Evolutionary conservation across 345 rosid species (phyloP).

Genomic region (Aquilaria malaccensis): DNA sequence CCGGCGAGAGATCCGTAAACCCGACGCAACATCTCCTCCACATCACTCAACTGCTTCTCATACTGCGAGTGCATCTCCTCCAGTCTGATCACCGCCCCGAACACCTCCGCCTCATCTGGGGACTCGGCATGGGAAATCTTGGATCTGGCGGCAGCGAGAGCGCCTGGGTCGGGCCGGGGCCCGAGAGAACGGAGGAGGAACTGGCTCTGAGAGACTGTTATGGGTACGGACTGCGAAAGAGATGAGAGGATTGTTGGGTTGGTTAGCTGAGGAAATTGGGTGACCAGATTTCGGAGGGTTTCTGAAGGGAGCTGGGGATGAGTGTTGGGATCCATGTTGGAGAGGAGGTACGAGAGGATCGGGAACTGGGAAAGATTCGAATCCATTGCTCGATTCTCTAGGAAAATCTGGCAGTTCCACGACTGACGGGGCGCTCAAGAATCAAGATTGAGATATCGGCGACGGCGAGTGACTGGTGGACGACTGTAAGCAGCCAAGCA

Average conservation of each 20-base stretch:
- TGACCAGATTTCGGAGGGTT: slow-evolving; percentile 21
- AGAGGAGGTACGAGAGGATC: slow-evolving; percentile 51
- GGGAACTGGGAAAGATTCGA: slow-evolving; percentile 45
- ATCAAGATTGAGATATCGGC: no score
- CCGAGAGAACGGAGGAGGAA: slow-evolving; percentile 60
- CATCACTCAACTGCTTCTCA: slow-evolving; percentile 51
- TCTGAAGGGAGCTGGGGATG: slow-evolving; percentile 34
- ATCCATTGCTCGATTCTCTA: slow-evolving; percentile 29
- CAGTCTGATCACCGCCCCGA: slow-evolving; percentile 45
- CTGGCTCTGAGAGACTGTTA: slow-evolving; percentile 40
- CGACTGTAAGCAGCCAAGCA: not conserved
- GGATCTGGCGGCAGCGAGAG: slow-evolving; percentile 53
- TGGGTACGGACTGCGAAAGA: slow-evolving; percentile 46
- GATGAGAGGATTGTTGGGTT: slow-evolving; percentile 39
- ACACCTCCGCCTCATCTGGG: slow-evolving; percentile 45
- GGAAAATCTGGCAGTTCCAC: not conserved
- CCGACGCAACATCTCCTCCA: slow-evolving; percentile 55
- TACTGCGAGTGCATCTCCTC: slow-evolving; percentile 61
- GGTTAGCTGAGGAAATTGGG: slow-evolving; percentile 38
- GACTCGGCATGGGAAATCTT: slow-evolving; percentile 50
- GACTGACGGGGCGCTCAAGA: not conserved
- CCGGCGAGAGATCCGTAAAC: slow-evolving; percentile 37
- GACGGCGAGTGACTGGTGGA: not conserved
- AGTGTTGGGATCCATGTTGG: slow-evolving; percentile 29
- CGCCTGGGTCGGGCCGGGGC: slow-evolving; percentile 60